A percentile compares a stretch with the other conserved stretches of the same genome.
Evolutionary conservation across 305 asterid genomes (phyloP).

Genomic region (Lippia alba): DNA sequence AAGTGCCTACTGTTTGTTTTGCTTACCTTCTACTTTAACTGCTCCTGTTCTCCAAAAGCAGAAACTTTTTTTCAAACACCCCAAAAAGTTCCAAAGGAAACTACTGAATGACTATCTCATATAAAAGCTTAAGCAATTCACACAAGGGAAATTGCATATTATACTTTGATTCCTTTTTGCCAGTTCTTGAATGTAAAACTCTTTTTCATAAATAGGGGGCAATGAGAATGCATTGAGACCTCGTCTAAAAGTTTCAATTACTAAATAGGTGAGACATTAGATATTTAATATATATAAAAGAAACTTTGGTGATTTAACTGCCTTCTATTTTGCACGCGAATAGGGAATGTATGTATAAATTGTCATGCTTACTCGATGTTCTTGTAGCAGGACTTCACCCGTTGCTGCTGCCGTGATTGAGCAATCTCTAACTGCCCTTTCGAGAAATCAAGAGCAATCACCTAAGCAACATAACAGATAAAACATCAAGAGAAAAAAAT

Average conservation of each 20-base stretch:
- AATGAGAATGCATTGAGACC: neutral
- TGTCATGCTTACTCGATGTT: constrained; percentile 74
- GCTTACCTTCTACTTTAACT: too few species aligned
- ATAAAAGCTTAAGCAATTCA: too few species aligned
- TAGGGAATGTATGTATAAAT: constrained; percentile 27
- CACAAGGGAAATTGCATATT: too few species aligned
- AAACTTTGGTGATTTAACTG: constrained; percentile 1
- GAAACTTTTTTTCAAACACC: too few species aligned
- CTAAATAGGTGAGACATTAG: neutral
- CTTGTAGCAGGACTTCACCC: constrained; percentile 66
- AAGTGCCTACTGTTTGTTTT: too few species aligned
- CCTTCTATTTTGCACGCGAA: constrained; percentile 19
- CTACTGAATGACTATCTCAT: too few species aligned
- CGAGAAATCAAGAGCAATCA: constrained; percentile 89
- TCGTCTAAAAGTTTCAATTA: neutral
- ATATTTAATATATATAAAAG: neutral
- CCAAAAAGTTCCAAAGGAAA: too few species aligned
- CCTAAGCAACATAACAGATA: constrained; percentile 47
- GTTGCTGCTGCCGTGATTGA: constrained; percentile 66
- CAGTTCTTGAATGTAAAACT: neutral
- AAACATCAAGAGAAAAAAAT: neutral
- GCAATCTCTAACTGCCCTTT: constrained; percentile 75
- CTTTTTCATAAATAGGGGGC: neutral
- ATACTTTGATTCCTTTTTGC: neutral
- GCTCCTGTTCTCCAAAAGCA: too few species aligned